Evolutionary conservation across 2,329 filamentous ascomycete species (phyloP).

Genomic region (Bipolaris bicolor): DNA sequence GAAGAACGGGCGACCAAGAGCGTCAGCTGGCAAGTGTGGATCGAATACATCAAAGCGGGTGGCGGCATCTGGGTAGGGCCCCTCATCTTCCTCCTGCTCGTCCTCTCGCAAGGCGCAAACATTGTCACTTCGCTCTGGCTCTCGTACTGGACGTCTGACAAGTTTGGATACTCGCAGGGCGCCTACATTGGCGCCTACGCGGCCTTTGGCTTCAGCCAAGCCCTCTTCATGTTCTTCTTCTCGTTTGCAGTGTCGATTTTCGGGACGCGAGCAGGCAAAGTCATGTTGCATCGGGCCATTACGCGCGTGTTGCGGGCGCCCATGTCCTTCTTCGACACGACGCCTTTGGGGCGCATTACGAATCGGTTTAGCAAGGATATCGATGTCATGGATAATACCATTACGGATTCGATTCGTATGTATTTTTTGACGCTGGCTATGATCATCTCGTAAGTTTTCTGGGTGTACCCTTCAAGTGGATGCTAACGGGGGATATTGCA

Average conservation of each 20-base stretch:
- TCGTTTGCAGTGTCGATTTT: conserved; percentile 77
- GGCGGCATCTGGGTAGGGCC: conserved; percentile 73
- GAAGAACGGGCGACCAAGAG: conserved; percentile 75
- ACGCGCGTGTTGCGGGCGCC: conserved; percentile 72
- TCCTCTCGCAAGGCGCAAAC: conserved; percentile 80
- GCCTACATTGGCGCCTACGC: conserved; percentile 69
- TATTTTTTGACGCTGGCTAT: conserved; percentile 85
- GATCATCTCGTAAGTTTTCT: conserved; percentile 62
- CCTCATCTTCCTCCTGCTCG: conserved; percentile 66
- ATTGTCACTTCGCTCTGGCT: conserved; percentile 91
- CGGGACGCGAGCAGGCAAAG: conserved; percentile 81
- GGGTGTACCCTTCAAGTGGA: too few relatives aligned
- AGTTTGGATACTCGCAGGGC: conserved; percentile 70
- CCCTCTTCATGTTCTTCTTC: conserved; percentile 70
- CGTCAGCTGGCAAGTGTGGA: conserved; percentile 81
- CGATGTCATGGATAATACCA: conserved; percentile 92
- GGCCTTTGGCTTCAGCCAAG: conserved; percentile 31
- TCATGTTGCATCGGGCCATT: conserved; percentile 81
- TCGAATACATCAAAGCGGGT: conserved; percentile 76
- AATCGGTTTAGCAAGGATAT: conserved; percentile 97
- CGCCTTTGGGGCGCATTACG: conserved; percentile 90
- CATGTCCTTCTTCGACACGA: conserved; percentile 96
- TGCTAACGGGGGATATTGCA: conserved; percentile 17
- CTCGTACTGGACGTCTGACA: conserved; percentile 87
- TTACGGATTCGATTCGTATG: conserved; percentile 90